Evolutionary conservation across 768 basidiomycete genomes (phyloP).

Genomic region (Macrocybe gigantea): DNA sequence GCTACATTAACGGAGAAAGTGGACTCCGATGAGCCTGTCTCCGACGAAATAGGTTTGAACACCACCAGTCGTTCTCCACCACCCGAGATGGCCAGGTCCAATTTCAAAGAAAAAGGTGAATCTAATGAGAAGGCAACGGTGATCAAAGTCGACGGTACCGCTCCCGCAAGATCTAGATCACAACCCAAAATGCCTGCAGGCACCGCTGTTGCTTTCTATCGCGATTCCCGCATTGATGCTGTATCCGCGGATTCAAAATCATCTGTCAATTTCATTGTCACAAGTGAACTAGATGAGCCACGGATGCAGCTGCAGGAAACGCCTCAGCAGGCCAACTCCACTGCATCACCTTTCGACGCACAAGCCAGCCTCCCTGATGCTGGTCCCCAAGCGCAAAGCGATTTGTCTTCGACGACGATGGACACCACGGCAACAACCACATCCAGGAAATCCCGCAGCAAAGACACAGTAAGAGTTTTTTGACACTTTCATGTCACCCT

Average conservation of each 20-base stretch:
- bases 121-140: background rate
- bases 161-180: constrained; percentile 39
- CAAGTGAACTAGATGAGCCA: constrained; percentile 66
- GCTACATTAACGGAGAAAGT: background rate
- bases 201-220: constrained; percentile 68
- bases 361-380: constrained; percentile 3
- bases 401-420: no score
- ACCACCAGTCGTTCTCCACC: background rate
- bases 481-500: background rate
- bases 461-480: background rate
- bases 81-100: background rate
- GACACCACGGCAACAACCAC: background rate
- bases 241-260: constrained; percentile 41
- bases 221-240: constrained; percentile 51
- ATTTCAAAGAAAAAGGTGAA: background rate
- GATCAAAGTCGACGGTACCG: background rate
- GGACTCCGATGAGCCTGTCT: background rate
- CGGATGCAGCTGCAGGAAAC: constrained; percentile 14
- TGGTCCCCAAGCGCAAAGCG: no score
- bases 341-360: constrained; percentile 11
- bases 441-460: background rate
- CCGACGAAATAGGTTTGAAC: background rate
- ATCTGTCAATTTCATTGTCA: constrained; percentile 70
- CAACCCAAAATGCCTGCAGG: constrained; percentile 71
- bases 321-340: constrained; percentile 16